Conservation (phyloP, 108 stramenopile genomes). For the Aurantiochytrium sp. region DNA sequence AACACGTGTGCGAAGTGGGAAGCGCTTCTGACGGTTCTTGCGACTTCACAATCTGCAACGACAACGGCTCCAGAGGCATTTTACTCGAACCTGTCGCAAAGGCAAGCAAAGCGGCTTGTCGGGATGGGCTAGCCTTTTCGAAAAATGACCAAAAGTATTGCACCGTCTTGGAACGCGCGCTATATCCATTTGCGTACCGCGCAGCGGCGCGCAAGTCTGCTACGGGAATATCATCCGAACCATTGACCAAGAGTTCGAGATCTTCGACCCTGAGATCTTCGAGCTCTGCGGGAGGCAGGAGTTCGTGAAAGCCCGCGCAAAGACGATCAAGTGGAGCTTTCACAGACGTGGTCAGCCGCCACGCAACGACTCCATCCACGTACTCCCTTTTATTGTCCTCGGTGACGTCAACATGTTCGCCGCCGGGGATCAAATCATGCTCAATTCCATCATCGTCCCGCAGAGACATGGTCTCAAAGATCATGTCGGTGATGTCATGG, state of each 20-base stretch:
- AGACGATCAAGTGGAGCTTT: conserved; percentile 26
- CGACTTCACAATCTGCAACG: conserved; percentile 5
- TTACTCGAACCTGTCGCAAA: conserved; percentile 45
- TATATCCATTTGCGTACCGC: background rate
- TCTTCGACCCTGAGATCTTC: conserved; percentile 22
- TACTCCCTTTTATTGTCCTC: conserved; percentile 44
- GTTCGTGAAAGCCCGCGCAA: conserved; percentile 23
- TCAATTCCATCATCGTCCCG: conserved; percentile 19
- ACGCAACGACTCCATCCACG: conserved; percentile 26
- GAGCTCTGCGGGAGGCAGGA: conserved; percentile 22
- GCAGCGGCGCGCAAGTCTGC: conserved; percentile 40
- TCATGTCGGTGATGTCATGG: conserved; percentile 32
- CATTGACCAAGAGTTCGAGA: conserved; percentile 37
- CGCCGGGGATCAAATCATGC: background rate
- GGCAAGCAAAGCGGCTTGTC: conserved; percentile 25
- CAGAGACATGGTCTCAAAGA: conserved; percentile 29
- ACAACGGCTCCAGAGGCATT: conserved; percentile 23
- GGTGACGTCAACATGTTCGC: conserved; percentile 28
- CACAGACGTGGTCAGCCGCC: conserved; percentile 20
- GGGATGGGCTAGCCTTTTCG: conserved; percentile 24
- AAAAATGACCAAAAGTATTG: conserved; percentile 39
- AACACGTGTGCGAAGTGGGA: conserved; percentile 51
- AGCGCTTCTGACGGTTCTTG: conserved; percentile 36
- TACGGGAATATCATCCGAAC: conserved; percentile 37
- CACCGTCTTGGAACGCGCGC: conserved; percentile 7